Evolutionary conservation across 257 asterid genomes (phyloP), one percentile per base, ranked within the genome.

Genomic region (Solanum virginianum): DNA sequence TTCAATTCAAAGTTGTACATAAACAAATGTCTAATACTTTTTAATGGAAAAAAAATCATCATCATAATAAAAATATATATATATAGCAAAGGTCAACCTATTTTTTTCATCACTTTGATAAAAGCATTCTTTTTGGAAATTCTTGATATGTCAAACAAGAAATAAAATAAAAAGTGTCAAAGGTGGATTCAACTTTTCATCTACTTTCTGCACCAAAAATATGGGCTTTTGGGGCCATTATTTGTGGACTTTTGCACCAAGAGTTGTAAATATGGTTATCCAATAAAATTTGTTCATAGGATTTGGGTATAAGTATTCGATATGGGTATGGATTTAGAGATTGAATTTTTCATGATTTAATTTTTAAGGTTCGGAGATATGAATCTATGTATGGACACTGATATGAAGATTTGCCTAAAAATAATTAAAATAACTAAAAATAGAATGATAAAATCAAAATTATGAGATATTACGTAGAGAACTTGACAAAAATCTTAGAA

Each of bases 171-270:
- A 18, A 70, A 10, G 80, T 77, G 82, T 77, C 63, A 24, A 77
- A 77, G 47, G 65, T 77, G 47, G 63, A 5, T 18, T 53, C 59
- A 77, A 16, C 65, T 77, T 77, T 77, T 77, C 82, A 49, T 77
- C 63, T 51, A 22, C 62, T 51, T 74, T 47, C 24, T 47, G 36
- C 47, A 77, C 43, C 43, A 45, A 74, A n/a, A 75, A 20, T 43
- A 71, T 71, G 80, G 82, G 62, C 62, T 49, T 77, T 6, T 51
- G 24, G 5, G 13, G 82, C 82, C 63, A 49, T 8, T 14, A 15
- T 41, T 9, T 39, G 8, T 70, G 4, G 3, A 17, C 53, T 70
- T 32, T 41, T 41, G 22, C 47, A 15, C 24, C 2, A 32, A 32
- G 4, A 0, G 3, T 2, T 55, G 1, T 6, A 5, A 55, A 55